A percentile compares a stretch with the other conserved stretches of the same genome.
Conservation (phyloP, 192 early-diverging fungal species). For the Haplosporangium gracile region DNA sequence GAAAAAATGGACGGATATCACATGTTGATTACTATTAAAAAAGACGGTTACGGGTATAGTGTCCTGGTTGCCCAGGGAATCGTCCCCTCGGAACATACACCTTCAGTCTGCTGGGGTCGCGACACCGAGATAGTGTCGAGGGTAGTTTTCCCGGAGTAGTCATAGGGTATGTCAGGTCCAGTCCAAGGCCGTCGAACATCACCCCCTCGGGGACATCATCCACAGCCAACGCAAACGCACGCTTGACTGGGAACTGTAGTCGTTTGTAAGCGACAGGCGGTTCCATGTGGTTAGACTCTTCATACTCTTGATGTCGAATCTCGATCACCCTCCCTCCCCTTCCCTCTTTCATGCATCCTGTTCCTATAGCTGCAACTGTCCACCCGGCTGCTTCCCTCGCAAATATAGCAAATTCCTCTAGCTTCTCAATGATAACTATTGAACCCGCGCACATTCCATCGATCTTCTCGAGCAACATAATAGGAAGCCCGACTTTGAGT, state of each 20-base stretch:
- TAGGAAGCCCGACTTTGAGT: background rate
- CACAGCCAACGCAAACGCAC: background rate
- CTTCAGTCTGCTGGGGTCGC: background rate
- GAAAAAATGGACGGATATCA: no score
- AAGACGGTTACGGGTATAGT: background rate
- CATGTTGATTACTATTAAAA: no score
- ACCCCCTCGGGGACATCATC: background rate
- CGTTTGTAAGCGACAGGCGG: background rate
- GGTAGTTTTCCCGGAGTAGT: background rate
- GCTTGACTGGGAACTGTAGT: background rate
- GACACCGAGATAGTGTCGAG: background rate
- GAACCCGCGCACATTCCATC: background rate
- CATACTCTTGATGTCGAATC: background rate
- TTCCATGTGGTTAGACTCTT: background rate
- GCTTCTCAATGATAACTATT: background rate
- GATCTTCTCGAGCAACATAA: background rate
- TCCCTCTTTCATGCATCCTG: no score
- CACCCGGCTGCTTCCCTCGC: no score
- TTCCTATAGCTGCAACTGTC: no score
- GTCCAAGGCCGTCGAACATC: background rate
- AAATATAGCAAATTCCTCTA: background rate
- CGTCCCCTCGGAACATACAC: background rate
- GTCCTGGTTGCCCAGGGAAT: background rate
- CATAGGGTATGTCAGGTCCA: background rate
- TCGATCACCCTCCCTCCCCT: background rate